A percentile compares a stretch with the other conserved stretches of the same genome.
Evolutionary conservation across 2,329 filamentous ascomycete genomes (phyloP).

Genomic region (Pseudogymnoascus verrucosus): DNA sequence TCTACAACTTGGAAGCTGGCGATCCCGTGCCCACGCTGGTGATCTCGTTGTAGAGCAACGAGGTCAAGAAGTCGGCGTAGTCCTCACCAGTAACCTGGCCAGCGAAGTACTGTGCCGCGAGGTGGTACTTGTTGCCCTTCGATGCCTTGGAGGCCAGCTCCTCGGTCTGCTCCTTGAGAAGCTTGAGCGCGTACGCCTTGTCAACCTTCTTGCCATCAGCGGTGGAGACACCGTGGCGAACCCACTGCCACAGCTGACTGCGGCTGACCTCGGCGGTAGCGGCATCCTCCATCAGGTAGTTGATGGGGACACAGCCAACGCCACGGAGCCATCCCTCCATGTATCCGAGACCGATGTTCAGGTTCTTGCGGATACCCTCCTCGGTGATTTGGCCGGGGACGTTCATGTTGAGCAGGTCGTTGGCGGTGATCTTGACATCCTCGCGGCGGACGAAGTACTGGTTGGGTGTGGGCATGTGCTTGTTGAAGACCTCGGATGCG

Average conservation of each 20-base stretch:
- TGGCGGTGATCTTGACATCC: constrained; percentile 76
- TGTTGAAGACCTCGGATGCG: constrained; percentile 89
- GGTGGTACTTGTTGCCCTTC: constrained; percentile 83
- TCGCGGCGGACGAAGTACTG: constrained; percentile 87
- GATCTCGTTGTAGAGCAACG: constrained; percentile 85
- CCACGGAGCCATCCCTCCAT: constrained; percentile 98
- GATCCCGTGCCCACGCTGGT: constrained; percentile 53
- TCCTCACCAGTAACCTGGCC: constrained; percentile 93
- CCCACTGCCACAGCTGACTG: constrained; percentile 96
- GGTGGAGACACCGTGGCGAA: constrained; percentile 63
- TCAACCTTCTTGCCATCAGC: constrained; percentile 86
- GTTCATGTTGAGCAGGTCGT: constrained; percentile 97
- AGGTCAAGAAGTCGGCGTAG: constrained; percentile 91
- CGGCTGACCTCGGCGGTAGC: constrained; percentile 94
- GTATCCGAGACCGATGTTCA: constrained; percentile 92
- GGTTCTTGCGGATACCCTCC: constrained; percentile 92
- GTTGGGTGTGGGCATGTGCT: constrained; percentile 97
- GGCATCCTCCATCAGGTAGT: constrained; percentile 97
- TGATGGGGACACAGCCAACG: constrained; percentile 93
- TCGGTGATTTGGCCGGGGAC: constrained; percentile 88
- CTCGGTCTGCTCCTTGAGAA: constrained; percentile 79
- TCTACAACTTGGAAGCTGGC: constrained; percentile 27
- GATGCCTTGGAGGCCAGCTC: constrained; percentile 65
- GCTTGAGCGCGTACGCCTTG: constrained; percentile 79
- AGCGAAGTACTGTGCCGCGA: constrained; percentile 89